These are phyloP conservation scores for Phaseolus coccineus DNA, from an alignment of 331 rosid genomes.

Conservation along the genomic window DNA sequence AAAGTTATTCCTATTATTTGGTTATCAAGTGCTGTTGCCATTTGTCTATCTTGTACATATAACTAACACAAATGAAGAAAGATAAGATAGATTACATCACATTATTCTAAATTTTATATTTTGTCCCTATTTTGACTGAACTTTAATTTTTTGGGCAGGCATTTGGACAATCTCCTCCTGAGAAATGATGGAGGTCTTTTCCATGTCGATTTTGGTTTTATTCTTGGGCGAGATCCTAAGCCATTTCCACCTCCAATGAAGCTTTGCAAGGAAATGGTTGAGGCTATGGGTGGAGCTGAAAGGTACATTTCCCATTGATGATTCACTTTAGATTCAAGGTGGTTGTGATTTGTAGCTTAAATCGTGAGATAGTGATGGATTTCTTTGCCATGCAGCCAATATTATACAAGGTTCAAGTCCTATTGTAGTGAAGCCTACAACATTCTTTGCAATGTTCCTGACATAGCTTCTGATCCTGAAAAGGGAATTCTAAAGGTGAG, in stretches of 20 bases:
- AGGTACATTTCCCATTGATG: conserved; percentile 60
- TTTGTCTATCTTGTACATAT: background rate
- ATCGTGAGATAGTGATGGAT: conserved; percentile 39
- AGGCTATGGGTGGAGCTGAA: conserved; percentile 99
- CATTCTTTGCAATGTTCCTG: conserved; percentile 97
- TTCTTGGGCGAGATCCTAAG: conserved; percentile 98
- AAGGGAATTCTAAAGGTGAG: conserved; percentile 96
- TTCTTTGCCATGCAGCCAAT: conserved; percentile 73
- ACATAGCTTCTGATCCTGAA: conserved; percentile 99
- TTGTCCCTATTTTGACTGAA: conserved; percentile 32
- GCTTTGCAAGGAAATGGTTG: conserved; percentile 99
- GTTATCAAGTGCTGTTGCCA: conserved; percentile 15
- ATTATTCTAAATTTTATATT: background rate
- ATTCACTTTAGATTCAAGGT: conserved; percentile 43
- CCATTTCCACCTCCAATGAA: conserved; percentile 99
- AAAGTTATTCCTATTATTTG: background rate
- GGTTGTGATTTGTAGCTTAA: conserved; percentile 38
- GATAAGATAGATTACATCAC: background rate
- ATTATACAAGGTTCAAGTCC: conserved; percentile 95
- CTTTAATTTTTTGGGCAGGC: conserved; percentile 60
- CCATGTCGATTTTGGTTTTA: conserved; percentile 98
- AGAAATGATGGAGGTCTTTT: conserved; percentile 65
- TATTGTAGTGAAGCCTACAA: conserved; percentile 99
- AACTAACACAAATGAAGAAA: background rate
- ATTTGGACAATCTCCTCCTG: conserved; percentile 97